Evolutionary conservation across 2,329 filamentous ascomycete species (phyloP).

Genomic region (Aspergillus udagawae): DNA sequence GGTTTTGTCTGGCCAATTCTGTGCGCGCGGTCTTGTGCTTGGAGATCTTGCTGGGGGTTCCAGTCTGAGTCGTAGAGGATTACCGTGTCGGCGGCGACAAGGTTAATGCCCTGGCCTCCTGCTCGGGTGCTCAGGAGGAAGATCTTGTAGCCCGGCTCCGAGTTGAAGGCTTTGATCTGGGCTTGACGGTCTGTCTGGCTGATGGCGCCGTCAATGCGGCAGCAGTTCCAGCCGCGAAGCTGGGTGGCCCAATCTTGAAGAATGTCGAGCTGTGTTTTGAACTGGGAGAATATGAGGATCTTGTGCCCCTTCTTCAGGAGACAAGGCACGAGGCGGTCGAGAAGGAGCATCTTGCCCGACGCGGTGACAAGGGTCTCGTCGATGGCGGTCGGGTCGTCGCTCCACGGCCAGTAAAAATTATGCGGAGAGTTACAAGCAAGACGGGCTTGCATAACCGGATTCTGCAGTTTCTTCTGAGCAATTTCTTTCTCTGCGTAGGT

Average conservation of each 20-base stretch:
- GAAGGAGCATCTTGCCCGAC: conserved; percentile 91
- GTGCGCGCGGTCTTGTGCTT: conserved; percentile 93
- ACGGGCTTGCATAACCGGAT: conserved; percentile 85
- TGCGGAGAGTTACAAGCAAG: conserved; percentile 91
- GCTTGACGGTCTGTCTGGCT: conserved; percentile 66
- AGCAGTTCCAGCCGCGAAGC: conserved; percentile 75
- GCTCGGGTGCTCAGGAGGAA: conserved; percentile 89
- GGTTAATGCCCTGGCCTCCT: conserved; percentile 92
- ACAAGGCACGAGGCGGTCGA: conserved; percentile 76
- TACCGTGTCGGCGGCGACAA: conserved; percentile 86
- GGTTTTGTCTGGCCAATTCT: conserved; percentile 90
- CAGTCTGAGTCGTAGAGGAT: conserved; percentile 87
- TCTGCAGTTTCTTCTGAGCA: conserved; percentile 85
- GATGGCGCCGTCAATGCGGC: conserved; percentile 87
- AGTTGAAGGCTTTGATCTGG: conserved; percentile 72
- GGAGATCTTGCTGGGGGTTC: conserved; percentile 95
- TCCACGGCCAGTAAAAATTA: conserved; percentile 94
- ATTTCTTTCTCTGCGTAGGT: conserved; percentile 67
- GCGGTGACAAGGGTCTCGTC: conserved; percentile 81
- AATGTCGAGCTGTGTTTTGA: conserved; percentile 89
- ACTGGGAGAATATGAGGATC: conserved; percentile 93
- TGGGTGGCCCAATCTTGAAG: conserved; percentile 77
- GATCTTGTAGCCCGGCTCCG: conserved; percentile 61
- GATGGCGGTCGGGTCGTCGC: conserved; percentile 55
- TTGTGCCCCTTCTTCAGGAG: conserved; percentile 77